Evolutionary conservation across 108 stramenopile genomes (phyloP).

Genomic region (Pseudonitzschia delicatissima): DNA sequence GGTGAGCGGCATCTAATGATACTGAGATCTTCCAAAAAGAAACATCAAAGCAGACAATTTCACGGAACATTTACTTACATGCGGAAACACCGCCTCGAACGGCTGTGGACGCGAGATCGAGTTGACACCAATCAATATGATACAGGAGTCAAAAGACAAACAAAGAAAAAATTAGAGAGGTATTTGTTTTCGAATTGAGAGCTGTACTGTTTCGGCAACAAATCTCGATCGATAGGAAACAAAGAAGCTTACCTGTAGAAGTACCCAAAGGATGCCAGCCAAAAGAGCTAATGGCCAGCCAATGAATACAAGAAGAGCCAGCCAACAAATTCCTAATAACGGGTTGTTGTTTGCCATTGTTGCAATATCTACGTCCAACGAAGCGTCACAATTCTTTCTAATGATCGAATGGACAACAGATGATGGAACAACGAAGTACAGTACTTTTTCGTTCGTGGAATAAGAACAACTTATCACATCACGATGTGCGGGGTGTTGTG

Average conservation of each 20-base stretch:
- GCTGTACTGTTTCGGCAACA: not conserved
- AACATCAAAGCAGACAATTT: too few species aligned
- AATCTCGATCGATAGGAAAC: not conserved
- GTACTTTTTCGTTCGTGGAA: too few species aligned
- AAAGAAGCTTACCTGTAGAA: constrained; percentile 55
- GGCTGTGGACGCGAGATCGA: constrained; percentile 2
- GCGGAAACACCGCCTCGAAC: not conserved
- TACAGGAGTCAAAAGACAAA: not conserved
- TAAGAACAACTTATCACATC: too few species aligned
- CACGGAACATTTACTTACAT: not conserved
- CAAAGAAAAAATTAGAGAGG: not conserved
- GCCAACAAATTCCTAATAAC: constrained; percentile 68
- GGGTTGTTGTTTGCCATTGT: constrained; percentile 70
- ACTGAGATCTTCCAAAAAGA: not conserved
- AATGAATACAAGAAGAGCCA: constrained; percentile 59
- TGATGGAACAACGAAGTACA: too few species aligned
- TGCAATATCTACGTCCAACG: too few species aligned
- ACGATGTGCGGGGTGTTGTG: too few species aligned
- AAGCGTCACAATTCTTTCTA: too few species aligned
- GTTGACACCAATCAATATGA: not conserved
- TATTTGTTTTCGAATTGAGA: not conserved
- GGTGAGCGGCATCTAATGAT: not conserved
- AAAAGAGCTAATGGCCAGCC: constrained; percentile 79
- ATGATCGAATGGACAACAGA: too few species aligned
- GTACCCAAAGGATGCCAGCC: constrained; percentile 52